Base-by-base conservation (phyloP, 768 basidiomycete species). In the Pisolithus orientalis region DNA sequence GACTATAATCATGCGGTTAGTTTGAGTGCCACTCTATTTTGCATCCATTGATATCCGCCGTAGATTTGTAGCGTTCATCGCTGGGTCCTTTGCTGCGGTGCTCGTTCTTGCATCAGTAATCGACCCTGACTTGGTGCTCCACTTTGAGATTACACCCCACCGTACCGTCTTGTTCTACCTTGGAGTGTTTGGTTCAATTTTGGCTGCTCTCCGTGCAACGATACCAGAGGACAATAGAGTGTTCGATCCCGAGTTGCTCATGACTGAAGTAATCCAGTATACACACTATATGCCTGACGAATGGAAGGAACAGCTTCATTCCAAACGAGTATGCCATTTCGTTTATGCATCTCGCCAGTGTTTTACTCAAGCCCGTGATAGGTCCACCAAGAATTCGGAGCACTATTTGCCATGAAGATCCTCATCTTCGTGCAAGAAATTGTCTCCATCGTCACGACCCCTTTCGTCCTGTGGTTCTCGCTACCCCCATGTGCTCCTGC, bases 231-330 rank as follows among this genome's bases (percentile, higher is more conserved):
- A 96, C 56, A 93, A 94, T 65, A 75, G 82, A 38, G 90, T 95
- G 1, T 94, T 94, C 62, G 95, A 98, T 61, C 91, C 96, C 2
- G 94, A 98, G 65, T 65, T 90, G 50, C 79, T 96, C 50, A 87
- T 99, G 87, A 83, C 79, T 49, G 94, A 92, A 57, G 91, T 98
- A 27, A 86, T 97, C 52, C 82, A 85, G 17, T 91, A 90, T 66
- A 97, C 96, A 13, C 95, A 98, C 67, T 98, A 93, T 65, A 87
- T 97, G 81, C 95, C 96, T 0, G 85, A 85, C 44, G 84, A 88
- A 54, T 99, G 96, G 96, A 87, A 87, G 62, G 83, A 77, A 6
- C 77, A 85, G 57, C 70, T 99, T 24, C 96, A 99, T 65, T 89
- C 92, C 54, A 90, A 93, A 67, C 79, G 83, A 76, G 92, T 90